Conservation (phyloP, 768 basidiomycete genomes). For the Sarcomyxa edulis region DNA sequence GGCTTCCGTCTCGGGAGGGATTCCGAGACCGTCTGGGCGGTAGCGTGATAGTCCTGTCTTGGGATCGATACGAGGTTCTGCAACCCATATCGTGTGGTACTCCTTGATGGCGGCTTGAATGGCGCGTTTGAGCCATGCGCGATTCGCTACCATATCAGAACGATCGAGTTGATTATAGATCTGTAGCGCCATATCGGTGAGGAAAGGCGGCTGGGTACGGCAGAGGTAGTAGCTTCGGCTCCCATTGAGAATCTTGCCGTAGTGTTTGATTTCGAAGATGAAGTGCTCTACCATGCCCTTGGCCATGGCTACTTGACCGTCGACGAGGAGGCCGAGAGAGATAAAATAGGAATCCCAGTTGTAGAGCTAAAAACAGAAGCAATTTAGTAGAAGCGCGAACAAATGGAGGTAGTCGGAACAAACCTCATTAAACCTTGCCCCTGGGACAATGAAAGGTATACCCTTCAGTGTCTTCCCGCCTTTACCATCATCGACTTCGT, state of each 20-base stretch:
- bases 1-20: constrained; percentile 98
- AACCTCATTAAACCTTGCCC: constrained; percentile 91
- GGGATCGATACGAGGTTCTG: constrained; percentile 89
- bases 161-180: constrained; percentile 96
- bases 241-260: constrained; percentile 95
- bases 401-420: constrained; percentile 14
- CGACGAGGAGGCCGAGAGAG: constrained; percentile 87
- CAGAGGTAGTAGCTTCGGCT: constrained; percentile 94
- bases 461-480: constrained; percentile 84
- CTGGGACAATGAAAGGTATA: constrained; percentile 96
- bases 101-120: constrained; percentile 98
- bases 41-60: constrained; percentile 93
- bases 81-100: constrained; percentile 97
- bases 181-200: constrained; percentile 97
- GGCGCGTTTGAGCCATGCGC: constrained; percentile 88
- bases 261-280: constrained; percentile 98
- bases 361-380: constrained; percentile 55
- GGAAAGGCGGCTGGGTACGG: constrained; percentile 95
- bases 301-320: constrained; percentile 91
- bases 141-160: constrained; percentile 73
- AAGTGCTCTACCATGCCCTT: constrained; percentile 99
- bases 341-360: constrained; percentile 98
- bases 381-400: constrained; percentile 6
- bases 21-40: constrained; percentile 90
- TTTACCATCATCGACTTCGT: constrained; percentile 74